Evolutionary conservation across 495 filamentous ascomycete species (phyloP).

Genomic region (Penicillium desertorum): DNA sequence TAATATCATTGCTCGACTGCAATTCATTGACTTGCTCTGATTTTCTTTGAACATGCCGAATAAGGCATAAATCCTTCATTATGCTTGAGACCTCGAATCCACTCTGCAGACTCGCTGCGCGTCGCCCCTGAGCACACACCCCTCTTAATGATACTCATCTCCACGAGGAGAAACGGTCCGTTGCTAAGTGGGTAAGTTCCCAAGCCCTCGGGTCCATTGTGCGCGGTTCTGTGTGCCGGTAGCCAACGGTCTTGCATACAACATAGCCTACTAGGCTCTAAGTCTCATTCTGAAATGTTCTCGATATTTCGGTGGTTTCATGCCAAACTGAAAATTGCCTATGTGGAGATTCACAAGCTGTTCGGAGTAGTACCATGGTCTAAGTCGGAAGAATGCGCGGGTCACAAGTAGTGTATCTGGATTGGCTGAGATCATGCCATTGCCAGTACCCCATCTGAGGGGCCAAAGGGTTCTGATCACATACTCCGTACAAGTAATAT

Average conservation of each 20-base stretch:
- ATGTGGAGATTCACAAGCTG: no score
- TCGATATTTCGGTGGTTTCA: not conserved
- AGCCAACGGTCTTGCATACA: slow-evolving; percentile 8
- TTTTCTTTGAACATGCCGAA: not conserved
- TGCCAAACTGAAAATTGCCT: not conserved
- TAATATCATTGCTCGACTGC: not conserved
- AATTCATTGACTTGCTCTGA: not conserved
- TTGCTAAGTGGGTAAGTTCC: slow-evolving; percentile 3
- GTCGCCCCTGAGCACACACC: not conserved
- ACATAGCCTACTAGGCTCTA: not conserved
- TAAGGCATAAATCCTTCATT: not conserved
- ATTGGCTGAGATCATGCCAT: slow-evolving; percentile 10
- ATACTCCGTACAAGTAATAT: not conserved
- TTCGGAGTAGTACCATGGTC: not conserved
- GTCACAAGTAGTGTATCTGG: not conserved
- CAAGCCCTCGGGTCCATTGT: not conserved
- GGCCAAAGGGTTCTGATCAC: not conserved
- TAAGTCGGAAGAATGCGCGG: not conserved
- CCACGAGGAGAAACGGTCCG: not conserved
- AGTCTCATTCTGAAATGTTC: not conserved
- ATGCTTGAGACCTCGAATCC: not conserved
- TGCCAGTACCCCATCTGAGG: not conserved
- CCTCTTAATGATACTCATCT: not conserved
- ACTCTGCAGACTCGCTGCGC: not conserved
- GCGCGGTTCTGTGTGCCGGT: not conserved